A percentile compares a stretch with the other conserved stretches of the same genome.
phyloP scores from a whole-genome alignment of 1,284 basidiomycete species.

The Caloboletus firmus region DNA sequence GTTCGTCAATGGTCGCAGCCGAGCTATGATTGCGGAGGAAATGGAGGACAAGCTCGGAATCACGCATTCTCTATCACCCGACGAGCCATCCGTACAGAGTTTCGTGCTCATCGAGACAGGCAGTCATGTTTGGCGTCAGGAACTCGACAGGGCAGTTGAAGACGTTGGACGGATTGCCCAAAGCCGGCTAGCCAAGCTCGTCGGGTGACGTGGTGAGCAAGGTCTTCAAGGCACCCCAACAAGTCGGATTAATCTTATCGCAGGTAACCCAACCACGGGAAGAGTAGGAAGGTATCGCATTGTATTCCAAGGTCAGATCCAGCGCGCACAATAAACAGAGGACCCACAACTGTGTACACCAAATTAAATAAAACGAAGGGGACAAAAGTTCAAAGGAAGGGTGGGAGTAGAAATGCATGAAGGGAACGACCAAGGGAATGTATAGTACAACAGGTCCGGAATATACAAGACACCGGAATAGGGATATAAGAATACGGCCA shows the following conservation, averaged over 20 bases:
- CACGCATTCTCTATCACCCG: conserved; percentile 46
- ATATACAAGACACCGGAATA: conserved; percentile 16
- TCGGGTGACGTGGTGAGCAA: conserved; percentile 10
- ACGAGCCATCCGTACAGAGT: conserved; percentile 40
- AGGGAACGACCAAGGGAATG: conserved; percentile 1
- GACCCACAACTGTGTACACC: conserved; percentile 16
- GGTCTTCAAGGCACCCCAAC: not conserved
- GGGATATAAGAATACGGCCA: conserved; percentile 34
- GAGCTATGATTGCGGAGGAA: conserved; percentile 72
- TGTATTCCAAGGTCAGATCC: conserved; percentile 17
- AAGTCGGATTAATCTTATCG: not conserved
- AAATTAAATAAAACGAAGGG: conserved; percentile 5
- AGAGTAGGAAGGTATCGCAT: conserved; percentile 8
- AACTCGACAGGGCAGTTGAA: conserved; percentile 68
- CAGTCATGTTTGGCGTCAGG: conserved; percentile 54
- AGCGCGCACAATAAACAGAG: not conserved
- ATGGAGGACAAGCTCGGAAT: conserved; percentile 70
- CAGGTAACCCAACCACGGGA: not conserved
- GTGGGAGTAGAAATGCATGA: conserved; percentile 2
- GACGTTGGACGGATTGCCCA: conserved; percentile 78
- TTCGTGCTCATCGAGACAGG: conserved; percentile 44
- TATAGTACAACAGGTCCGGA: conserved; percentile 30
- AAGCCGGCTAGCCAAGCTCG: conserved; percentile 50
- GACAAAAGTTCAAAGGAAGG: not conserved
- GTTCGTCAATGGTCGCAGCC: conserved; percentile 83